Conservation (phyloP, 2,329 filamentous ascomycete species). For the Didymella segeticola region DNA sequence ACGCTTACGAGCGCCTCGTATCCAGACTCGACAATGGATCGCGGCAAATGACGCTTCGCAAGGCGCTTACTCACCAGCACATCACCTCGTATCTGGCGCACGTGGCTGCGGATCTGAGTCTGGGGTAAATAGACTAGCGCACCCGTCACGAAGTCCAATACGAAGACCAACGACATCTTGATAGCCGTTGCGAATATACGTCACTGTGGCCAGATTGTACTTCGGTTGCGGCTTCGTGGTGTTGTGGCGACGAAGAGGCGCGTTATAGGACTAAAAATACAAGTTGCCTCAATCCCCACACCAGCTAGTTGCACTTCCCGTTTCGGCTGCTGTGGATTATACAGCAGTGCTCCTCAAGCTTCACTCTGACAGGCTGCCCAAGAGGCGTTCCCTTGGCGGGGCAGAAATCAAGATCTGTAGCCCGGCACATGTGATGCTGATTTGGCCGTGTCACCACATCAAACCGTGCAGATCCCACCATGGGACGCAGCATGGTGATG, state of each 20-base stretch:
- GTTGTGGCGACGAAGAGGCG: slow-evolving; percentile 8
- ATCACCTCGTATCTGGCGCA: slow-evolving; percentile 40
- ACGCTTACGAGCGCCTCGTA: neutral
- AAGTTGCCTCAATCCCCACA: slow-evolving; percentile 18
- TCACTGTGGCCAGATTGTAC: neutral
- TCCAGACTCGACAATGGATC: neutral
- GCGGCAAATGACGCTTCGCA: slow-evolving; percentile 12
- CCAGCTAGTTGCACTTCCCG: slow-evolving; percentile 18
- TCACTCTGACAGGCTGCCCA: slow-evolving; percentile 10
- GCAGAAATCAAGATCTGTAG: neutral
- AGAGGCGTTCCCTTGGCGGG: slow-evolving; percentile 2
- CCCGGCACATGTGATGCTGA: slow-evolving; percentile 1
- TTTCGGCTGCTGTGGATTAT: slow-evolving; percentile 11
- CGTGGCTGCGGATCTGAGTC: slow-evolving; percentile 32
- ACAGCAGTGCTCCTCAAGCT: slow-evolving; percentile 22
- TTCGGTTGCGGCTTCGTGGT: neutral
- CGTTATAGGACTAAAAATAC: slow-evolving; percentile 16
- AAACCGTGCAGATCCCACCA: slow-evolving; percentile 2
- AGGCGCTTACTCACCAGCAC: slow-evolving; percentile 26
- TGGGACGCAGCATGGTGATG: slow-evolving; percentile 7
- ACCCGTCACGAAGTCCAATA: neutral
- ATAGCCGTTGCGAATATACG: slow-evolving; percentile 2
- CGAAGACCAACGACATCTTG: slow-evolving; percentile 5
- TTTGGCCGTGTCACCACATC: slow-evolving; percentile 9
- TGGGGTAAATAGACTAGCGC: slow-evolving; percentile 34